Evolutionary conservation across 2,329 filamentous ascomycete species (phyloP).

Genomic region (Coniochaeta ligniaria): DNA sequence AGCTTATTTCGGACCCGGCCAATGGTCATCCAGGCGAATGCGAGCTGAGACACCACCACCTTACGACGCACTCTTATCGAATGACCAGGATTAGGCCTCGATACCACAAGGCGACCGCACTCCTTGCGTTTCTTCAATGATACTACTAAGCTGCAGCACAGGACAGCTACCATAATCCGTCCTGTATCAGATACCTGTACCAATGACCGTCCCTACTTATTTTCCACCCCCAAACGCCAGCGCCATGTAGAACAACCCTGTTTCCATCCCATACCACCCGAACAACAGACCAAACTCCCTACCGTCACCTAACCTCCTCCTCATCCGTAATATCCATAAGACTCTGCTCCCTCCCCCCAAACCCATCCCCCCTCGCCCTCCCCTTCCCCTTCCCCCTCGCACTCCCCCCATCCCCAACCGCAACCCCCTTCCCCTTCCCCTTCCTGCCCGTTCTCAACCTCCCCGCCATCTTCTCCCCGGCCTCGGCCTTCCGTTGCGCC

Average conservation of each 20-base stretch:
- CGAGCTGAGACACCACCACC: too few species aligned
- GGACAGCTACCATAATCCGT: too few species aligned
- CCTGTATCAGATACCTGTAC: not conserved
- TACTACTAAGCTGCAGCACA: too few species aligned
- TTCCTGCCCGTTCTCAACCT: constrained; percentile 38
- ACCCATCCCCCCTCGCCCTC: constrained; percentile 20
- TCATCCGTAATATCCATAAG: constrained; percentile 1
- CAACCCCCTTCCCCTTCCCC: constrained; percentile 35
- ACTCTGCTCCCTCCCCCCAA: not conserved
- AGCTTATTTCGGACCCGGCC: too few species aligned
- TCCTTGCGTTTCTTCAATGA: too few species aligned
- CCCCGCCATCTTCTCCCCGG: constrained; percentile 23
- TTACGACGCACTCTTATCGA: too few species aligned
- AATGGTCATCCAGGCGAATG: too few species aligned
- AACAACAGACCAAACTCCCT: not conserved
- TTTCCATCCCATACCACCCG: not conserved
- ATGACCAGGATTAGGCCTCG: too few species aligned
- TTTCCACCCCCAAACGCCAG: constrained; percentile 7
- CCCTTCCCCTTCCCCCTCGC: constrained; percentile 37
- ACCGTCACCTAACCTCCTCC: not conserved
- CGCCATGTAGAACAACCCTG: constrained; percentile 8
- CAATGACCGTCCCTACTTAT: not conserved
- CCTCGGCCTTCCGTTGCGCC: constrained; percentile 35
- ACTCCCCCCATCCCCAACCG: constrained; percentile 29
- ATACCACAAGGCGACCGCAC: too few species aligned